Evolutionary conservation across 768 basidiomycete species (phyloP), one percentile per base, ranked within the genome.

Genomic region (Obba rivulosa): DNA sequence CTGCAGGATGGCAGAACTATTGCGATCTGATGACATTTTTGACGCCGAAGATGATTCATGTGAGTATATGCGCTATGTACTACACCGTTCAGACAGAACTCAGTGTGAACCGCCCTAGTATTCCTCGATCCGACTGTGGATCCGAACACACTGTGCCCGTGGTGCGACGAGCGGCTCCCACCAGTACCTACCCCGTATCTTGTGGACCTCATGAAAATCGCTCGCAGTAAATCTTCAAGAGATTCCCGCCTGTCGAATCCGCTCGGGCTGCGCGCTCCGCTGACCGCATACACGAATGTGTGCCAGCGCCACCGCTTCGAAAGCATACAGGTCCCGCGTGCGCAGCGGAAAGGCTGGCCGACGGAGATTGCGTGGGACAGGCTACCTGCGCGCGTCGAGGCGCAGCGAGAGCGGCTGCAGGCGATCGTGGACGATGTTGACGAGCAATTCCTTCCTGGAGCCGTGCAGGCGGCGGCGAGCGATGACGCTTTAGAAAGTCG

Each of bases 281-380:
- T 76, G 41, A 66, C 75, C 0, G 65, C 72, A 9, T 92, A 82
- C 56, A 76, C 86, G 39, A 71, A 73, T 3, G 76, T 86, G 0
- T 92, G 90, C 58, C 83, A 86, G 56, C 76, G 87, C 3, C 90
- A 92, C 66, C 75, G 77, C 7, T 91, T 90, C 53, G 90, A 92
- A 65, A 77, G 72, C 17, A 68, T 82, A 46, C 77, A 84, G 48
- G 68, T 92, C 2, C 90, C 90, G 0, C 75, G 82, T 52, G 90
- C 89, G 3, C 70, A 80, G 43, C 61, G 65, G 28, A 77, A 76
- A 46, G 87, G 88, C 3, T 92, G 90, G 90, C 90, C 89, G 1
- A 81, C 79, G 55, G 60, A 59, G 4, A 87, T 92, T 24, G 71
- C 88, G 44, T 92, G 87, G 71, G 60, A 67, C 18, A 59, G 61